Conservation (phyloP, 2,329 filamentous ascomycete species). For the Cadophora sp. region DNA sequence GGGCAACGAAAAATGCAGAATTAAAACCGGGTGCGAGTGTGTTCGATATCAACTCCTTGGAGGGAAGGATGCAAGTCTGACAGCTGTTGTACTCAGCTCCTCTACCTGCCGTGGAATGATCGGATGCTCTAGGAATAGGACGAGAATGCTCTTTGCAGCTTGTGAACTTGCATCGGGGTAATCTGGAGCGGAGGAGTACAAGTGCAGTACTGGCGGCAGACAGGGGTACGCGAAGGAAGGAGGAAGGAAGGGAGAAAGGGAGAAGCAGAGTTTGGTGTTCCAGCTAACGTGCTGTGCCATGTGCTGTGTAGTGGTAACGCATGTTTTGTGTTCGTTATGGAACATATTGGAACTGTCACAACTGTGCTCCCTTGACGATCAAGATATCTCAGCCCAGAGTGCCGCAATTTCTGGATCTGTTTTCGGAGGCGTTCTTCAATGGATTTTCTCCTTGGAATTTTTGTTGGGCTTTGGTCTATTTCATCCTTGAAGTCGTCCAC, state of each 20-base stretch:
- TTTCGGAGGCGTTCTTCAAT: background rate
- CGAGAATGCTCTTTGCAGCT: background rate
- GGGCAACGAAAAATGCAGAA: background rate
- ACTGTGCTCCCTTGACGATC: background rate
- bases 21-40: too few relatives aligned
- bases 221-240: background rate
- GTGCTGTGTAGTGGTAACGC: background rate
- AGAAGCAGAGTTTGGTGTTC: background rate
- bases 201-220: background rate
- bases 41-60: background rate
- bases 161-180: background rate
- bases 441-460: background rate
- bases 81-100: slow-evolving; percentile 1
- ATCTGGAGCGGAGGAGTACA: background rate
- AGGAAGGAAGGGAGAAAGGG: background rate
- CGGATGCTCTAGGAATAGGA: background rate
- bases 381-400: background rate
- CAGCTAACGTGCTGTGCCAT: slow-evolving; percentile 5
- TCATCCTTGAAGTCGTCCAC: background rate
- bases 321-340: background rate
- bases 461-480: background rate
- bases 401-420: background rate
- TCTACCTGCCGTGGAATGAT: background rate
- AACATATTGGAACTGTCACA: background rate
- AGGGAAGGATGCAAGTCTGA: background rate